Percentiles rank a stretch among this genome's conserved stretches.
Conservation (phyloP, 441 rosid species). For the Aquilaria agallochum region DNA sequence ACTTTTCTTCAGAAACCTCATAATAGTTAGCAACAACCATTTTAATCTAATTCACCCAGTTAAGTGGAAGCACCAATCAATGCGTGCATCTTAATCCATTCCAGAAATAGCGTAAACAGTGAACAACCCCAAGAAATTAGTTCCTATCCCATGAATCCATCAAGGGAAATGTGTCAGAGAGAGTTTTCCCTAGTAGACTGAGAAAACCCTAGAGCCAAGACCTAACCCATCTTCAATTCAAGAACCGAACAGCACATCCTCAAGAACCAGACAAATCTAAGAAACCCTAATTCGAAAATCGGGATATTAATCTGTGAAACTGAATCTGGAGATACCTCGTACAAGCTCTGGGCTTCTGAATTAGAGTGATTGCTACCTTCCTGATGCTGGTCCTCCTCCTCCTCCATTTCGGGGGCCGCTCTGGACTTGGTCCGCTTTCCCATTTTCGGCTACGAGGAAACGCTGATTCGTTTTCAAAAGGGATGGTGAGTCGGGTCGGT, state of each 20-base stretch:
- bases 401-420: slow-evolving; percentile 39
- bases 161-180: too few relatives aligned
- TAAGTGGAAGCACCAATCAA: too few relatives aligned
- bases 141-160: too few relatives aligned
- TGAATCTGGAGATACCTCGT: slow-evolving; percentile 41
- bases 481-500: not conserved
- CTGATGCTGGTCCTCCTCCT: slow-evolving; percentile 24
- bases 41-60: too few relatives aligned
- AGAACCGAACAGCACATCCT: not conserved
- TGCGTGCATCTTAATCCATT: too few relatives aligned
- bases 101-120: too few relatives aligned
- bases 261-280: not conserved
- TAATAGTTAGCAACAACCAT: too few relatives aligned
- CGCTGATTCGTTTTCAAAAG: not conserved
- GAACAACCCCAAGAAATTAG: too few relatives aligned
- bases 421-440: slow-evolving; percentile 56
- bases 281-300: slow-evolving; percentile 12
- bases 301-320: not conserved
- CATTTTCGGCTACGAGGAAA: slow-evolving; percentile 30
- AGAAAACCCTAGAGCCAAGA: not conserved
- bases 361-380: slow-evolving; percentile 25
- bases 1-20: too few relatives aligned
- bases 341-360: slow-evolving; percentile 37
- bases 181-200: too few relatives aligned
- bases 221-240: not conserved